Evolutionary conservation across 352 stramenopile genomes (phyloP).

Genomic region (Pythium rhizo-oryzae): DNA sequence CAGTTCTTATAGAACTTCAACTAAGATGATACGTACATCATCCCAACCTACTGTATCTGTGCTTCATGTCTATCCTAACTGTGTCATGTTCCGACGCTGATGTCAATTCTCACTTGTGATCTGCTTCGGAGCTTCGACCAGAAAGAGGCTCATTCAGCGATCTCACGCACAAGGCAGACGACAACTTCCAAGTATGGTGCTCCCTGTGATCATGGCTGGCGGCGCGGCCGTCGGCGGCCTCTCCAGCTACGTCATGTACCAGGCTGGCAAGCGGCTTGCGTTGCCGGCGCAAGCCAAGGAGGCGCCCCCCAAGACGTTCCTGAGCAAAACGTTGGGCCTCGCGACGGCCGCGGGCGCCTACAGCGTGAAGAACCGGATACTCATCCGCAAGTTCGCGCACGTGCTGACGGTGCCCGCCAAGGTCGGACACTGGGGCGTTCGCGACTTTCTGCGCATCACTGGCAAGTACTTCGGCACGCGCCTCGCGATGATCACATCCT

Average conservation of each 20-base stretch:
- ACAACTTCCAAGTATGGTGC: constrained; percentile 55
- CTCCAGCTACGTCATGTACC: constrained; percentile 74
- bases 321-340: constrained; percentile 39
- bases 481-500: constrained; percentile 68
- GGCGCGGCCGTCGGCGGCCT: constrained; percentile 44
- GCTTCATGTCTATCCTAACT: not conserved
- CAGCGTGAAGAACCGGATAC: constrained; percentile 47
- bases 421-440: constrained; percentile 66
- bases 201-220: constrained; percentile 68
- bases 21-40: too few relatives aligned
- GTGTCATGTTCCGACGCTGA: constrained; percentile 2
- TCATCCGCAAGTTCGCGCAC: constrained; percentile 62
- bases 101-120: constrained; percentile 4
- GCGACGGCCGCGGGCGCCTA: constrained; percentile 49
- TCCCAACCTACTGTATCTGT: not conserved
- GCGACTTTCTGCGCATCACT: constrained; percentile 68
- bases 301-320: constrained; percentile 45
- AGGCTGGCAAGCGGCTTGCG: constrained; percentile 52
- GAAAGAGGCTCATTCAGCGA: not conserved
- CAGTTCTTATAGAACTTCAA: too few relatives aligned
- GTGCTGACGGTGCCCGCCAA: constrained; percentile 69
- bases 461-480: constrained; percentile 57
- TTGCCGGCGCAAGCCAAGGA: constrained; percentile 35
- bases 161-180: not conserved
- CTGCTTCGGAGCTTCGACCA: too few relatives aligned